phyloP scores from a whole-genome alignment of 2,329 filamentous ascomycete genomes.

The Colletotrichum phormii region DNA sequence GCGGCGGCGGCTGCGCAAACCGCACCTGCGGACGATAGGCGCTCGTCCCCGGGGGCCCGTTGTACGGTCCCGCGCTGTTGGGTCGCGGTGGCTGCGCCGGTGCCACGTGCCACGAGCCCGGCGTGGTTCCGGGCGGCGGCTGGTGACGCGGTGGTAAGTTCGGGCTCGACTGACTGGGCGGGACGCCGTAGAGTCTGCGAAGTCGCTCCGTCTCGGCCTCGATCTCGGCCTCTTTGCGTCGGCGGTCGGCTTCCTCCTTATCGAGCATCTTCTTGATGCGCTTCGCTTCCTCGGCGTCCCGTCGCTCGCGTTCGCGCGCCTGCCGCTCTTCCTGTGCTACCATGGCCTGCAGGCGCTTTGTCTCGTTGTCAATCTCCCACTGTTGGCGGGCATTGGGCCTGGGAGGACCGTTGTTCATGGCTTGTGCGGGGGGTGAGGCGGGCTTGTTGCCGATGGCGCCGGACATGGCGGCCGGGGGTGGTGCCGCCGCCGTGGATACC shows the following conservation, averaged over 20 bases:
- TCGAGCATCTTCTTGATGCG: slow-evolving; percentile 75
- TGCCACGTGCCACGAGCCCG: slow-evolving; percentile 18
- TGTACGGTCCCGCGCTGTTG: slow-evolving; percentile 28
- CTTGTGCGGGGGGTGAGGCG: slow-evolving; percentile 36
- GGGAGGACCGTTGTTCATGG: slow-evolving; percentile 43
- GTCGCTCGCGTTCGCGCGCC: slow-evolving; percentile 67
- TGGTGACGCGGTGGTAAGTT: slow-evolving; percentile 45
- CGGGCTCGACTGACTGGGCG: slow-evolving; percentile 47
- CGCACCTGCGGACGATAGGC: slow-evolving; percentile 41
- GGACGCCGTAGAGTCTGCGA: slow-evolving; percentile 72
- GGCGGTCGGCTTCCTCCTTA: slow-evolving; percentile 72
- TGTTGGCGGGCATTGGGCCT: slow-evolving; percentile 45
- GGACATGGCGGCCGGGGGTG: slow-evolving; percentile 49
- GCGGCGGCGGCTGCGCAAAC: slow-evolving; percentile 38
- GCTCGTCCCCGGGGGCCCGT: slow-evolving; percentile 15
- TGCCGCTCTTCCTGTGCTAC: slow-evolving; percentile 62
- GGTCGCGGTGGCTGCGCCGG: slow-evolving; percentile 38
- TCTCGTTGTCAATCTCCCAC: slow-evolving; percentile 77
- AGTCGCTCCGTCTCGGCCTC: slow-evolving; percentile 88
- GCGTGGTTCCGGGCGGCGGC: neutral
- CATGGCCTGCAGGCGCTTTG: slow-evolving; percentile 73
- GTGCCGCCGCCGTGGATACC: slow-evolving; percentile 21
- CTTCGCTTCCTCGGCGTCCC: slow-evolving; percentile 56
- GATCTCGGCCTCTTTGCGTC: slow-evolving; percentile 67
- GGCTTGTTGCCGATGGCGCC: slow-evolving; percentile 51